These are phyloP conservation scores for Capsella rubella DNA, from an alignment of 441 rosid genomes.

Conservation along the genomic window DNA sequence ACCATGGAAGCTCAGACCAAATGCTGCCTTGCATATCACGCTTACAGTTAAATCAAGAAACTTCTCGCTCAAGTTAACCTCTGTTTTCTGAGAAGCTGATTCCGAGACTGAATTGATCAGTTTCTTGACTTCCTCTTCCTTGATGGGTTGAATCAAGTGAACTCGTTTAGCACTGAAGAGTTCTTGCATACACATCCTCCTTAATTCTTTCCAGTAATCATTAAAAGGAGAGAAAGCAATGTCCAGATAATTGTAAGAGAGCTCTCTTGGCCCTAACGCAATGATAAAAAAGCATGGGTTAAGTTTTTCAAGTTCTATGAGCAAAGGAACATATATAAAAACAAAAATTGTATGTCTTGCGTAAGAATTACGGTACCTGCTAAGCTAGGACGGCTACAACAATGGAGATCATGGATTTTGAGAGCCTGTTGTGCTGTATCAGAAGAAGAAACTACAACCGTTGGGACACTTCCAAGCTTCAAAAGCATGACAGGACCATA, in stretches of 20 bases:
- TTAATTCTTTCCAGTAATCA: conserved; percentile 51
- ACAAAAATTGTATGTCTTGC: neutral
- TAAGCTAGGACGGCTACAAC: conserved; percentile 59
- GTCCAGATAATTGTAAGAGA: conserved; percentile 53
- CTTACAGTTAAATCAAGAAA: conserved; percentile 41
- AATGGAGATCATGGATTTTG: conserved; percentile 48
- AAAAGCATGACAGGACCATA: conserved; percentile 31
- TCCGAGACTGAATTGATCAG: conserved; percentile 42
- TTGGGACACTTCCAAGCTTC: conserved; percentile 10
- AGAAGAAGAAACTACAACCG: neutral
- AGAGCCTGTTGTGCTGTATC: neutral
- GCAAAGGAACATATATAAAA: no score
- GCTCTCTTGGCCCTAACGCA: conserved; percentile 24
- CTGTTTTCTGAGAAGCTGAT: conserved; percentile 38
- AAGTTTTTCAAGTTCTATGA: no score
- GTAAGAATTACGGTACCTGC: conserved; percentile 28
- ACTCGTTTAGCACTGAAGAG: conserved; percentile 50
- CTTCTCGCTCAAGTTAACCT: conserved; percentile 48
- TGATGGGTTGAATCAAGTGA: conserved; percentile 46
- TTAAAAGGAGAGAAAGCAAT: conserved; percentile 48
- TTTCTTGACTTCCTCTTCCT: conserved; percentile 49
- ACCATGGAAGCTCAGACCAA: conserved; percentile 45
- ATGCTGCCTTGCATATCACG: conserved; percentile 47
- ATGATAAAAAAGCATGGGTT: no score
- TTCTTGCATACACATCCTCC: conserved; percentile 46